Evolutionary conservation across 2,329 filamentous ascomycete species (phyloP), one percentile per base, ranked within the genome.

Genomic region (Mariannaea sp.): DNA sequence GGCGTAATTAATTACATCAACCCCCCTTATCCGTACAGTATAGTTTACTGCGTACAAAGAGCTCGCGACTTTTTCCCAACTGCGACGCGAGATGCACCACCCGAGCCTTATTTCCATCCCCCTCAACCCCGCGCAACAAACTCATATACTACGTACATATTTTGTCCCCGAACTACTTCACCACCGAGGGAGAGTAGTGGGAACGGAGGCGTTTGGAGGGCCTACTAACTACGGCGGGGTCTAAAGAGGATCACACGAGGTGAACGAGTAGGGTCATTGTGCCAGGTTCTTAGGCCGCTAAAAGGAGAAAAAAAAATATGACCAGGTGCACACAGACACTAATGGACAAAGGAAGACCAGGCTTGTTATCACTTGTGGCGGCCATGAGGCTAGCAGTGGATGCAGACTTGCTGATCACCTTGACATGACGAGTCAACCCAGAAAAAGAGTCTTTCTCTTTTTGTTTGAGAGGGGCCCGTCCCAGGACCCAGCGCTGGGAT

Each of bases 361-460:
- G 30, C 27, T 47, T 20, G 20, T 35, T 38, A 36, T 30, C 26
- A 14, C 13, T n/a, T 24, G 40, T 50, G 40, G 40, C 16, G 40
- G 16, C 22, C 26, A 35, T 35, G 32, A 14, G 32, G 43, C 19
- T 30, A 29, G 46, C 27, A 27, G 38, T 38, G 27, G 49, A 29
- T 30, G 36, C 43, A 30, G 43, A 42, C 44, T 38, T 47, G 29
- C 43, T 47, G 36, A 42, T 53, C 30, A 38, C 49, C 44, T 53
- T 44, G 49, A 53, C 50, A 44, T 53, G 50, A 53, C n/a, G n/a
- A 39, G 39, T 48, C 39, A n/a, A 43, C 17, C 19, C 35, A 24
- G 36, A 39, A 36, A n/a, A 19, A n/a, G n/a, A n/a, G n/a, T n/a
- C n/a, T n/a, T n/a, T 17, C 29, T 35, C 48, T 30, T 39, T 12